These are phyloP conservation scores for Verbena officinalis DNA, from an alignment of 257 asterid genomes.

Conservation along the genomic window DNA sequence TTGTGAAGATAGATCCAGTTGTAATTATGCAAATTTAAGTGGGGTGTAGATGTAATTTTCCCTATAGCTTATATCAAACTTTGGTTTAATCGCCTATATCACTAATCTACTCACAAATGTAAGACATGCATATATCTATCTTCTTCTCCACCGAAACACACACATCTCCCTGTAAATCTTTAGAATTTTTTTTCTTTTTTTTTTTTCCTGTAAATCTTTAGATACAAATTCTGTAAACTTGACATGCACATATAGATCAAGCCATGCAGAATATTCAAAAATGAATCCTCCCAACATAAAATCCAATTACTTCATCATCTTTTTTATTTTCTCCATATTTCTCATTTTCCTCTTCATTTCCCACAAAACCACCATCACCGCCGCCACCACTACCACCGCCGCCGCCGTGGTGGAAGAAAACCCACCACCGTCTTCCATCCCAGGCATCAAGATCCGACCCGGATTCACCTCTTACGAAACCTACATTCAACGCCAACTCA, in stretches of 20 bases:
- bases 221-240: not conserved
- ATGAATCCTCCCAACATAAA: constrained; percentile 37
- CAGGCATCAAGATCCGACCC: constrained; percentile 62
- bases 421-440: constrained; percentile 10
- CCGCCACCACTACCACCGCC: constrained; percentile 14
- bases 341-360: constrained; percentile 34
- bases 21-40: too few species aligned
- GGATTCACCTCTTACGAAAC: constrained; percentile 61
- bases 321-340: constrained; percentile 37
- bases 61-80: too few species aligned
- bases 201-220: not conserved
- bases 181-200: too few species aligned
- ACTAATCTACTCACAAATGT: not conserved
- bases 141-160: not conserved
- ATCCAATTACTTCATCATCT: constrained; percentile 33
- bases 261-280: constrained; percentile 28
- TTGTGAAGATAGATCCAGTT: too few species aligned
- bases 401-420: not conserved
- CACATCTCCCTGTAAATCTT: not conserved
- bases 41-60: too few species aligned
- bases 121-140: constrained; percentile 24
- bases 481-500: constrained; percentile 64
- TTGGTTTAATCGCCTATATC: not conserved
- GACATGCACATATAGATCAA: not conserved
- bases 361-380: constrained; percentile 18